Evolutionary conservation across 2,329 filamentous ascomycete species (phyloP), one percentile per base, ranked within the genome.

Genomic region (Aspergillus spinulosporus): DNA sequence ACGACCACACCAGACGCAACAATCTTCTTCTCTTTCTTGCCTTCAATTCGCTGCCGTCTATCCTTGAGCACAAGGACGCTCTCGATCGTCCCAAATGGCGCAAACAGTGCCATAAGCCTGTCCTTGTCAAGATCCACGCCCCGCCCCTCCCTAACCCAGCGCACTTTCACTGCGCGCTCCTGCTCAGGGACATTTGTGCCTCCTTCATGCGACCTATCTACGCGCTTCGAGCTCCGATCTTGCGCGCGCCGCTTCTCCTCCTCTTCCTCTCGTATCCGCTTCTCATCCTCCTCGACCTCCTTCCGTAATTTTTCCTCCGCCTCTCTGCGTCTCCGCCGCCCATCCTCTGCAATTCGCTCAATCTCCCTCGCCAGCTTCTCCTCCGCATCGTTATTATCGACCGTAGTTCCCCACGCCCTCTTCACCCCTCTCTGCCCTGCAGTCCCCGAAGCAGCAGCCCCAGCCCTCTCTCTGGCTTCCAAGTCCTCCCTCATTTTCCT

Each of bases 401-500:
- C 61, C 15, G 61, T 58, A 7, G 60, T 44, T 11, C 59, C 82
- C 74, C 82, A 82, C 59, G 84, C 77, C 43, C 84, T 76, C 68
- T 84, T 86, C 50, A 85, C 78, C 2, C 86, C 86, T 31, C 78
- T 78, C 34, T 69, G 73, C 50, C 67, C 66, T 39, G 76, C 77
- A 1, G 62, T 53, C 43, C 49, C 52, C 7, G 26, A 28, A 28
- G 73, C 71, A n/a, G 76, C 64, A 31, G 66, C 68, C 0, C 75
- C 78, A 12, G 77, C 78, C 15, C 83, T 78, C 73, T 96, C 93
- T 15, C 89, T 80, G 28, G 84, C 82, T 75, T 96, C 92, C 49
- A 97, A 77, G 68, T 97, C 92, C 68, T 96, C 91, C 62, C 90
- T 89, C 83, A 96, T 89, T 64, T 85, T 82, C 68, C 89, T 80